Percentiles rank a stretch among this genome's conserved stretches.
Evolutionary conservation across 306 rosid genomes (phyloP).

Genomic region (Medicago arabica): DNA sequence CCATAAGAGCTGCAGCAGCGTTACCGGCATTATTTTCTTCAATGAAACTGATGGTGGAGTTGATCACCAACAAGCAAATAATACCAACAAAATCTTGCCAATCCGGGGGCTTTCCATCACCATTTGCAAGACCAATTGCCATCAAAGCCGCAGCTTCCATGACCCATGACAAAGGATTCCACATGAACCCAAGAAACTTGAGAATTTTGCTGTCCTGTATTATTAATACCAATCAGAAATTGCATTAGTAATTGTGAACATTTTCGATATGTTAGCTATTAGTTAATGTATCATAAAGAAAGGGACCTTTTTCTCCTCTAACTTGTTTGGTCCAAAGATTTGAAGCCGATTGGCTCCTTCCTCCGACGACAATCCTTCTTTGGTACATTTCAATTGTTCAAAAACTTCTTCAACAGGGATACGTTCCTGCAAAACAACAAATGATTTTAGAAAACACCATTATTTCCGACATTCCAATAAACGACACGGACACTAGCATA

Average conservation of each 20-base stretch:
- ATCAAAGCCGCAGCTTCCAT: conserved; percentile 96
- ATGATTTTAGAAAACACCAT: conserved; percentile 21
- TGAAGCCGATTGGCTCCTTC: conserved; percentile 89
- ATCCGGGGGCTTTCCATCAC: conserved; percentile 87
- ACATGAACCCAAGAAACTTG: conserved; percentile 98
- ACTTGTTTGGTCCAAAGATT: conserved; percentile 96
- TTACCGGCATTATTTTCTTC: conserved; percentile 99
- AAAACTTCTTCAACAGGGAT: conserved; percentile 96
- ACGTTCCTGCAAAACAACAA: conserved; percentile 69
- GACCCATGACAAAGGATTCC: conserved; percentile 99
- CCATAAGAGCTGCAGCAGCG: conserved; percentile 99
- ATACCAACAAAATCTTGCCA: conserved; percentile 99
- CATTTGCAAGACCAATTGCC: conserved; percentile 98
- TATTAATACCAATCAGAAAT: conserved; percentile 44
- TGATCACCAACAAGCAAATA: conserved; percentile 76
- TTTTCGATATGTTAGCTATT: neutral
- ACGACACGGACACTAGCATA: neutral
- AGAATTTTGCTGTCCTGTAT: conserved; percentile 90
- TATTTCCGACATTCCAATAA: neutral
- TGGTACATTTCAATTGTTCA: conserved; percentile 81
- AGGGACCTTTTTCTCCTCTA: conserved; percentile 91
- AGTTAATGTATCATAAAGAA: neutral
- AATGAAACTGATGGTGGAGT: conserved; percentile 96
- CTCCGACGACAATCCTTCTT: conserved; percentile 69
- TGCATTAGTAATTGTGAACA: conserved; percentile 22